Evolutionary conservation across 179 eudicot genomes (phyloP), one percentile per base, ranked within the genome.

Genomic region (Spergularia azorica): DNA sequence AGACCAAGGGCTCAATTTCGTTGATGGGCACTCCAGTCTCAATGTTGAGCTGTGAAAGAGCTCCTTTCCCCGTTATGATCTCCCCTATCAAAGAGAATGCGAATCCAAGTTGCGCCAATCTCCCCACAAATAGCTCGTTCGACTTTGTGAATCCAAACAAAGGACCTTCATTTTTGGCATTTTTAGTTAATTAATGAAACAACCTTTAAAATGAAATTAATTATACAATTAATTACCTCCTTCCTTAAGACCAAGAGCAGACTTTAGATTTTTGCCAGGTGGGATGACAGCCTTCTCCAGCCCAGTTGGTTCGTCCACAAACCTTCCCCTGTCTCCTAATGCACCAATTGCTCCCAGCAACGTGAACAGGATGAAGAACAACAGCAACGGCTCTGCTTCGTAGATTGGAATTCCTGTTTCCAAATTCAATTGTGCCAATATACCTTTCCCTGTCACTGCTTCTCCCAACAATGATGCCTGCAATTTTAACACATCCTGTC

Each of bases 301-400:
- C 2, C 98, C 97, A 15, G 98, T 80, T 62, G 90, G 79, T 2
- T 92, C 97, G 68, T 95, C 98, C 5, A 95, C 88, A 69, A 95
- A 95, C 21, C 84, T 73, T 9, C 98, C 97, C 32, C 97, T 83
- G 78, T 95, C 98, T 10, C 98, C 97, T 59, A 95, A 83, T 43
- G 97, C 98, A 69, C 98, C 98, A 1, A 95, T 93, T 57, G 98
- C 98, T 69, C 98, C 98, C 3, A 94, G 90, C 63, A 95, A 84
- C 1, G 94, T 95, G 80, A 95, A 95, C 6, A 95, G 85, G 82
- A 95, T 95, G 92, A 95, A 95, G 89, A 95, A 95, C 5, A 95
- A 85, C 57, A 95, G 89, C 46, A 95, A 83, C 1, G 98, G 97
- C 81, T 95, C 98, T 3, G 97, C 98, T 82, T 95, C 98, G 72